phyloP scores from a whole-genome alignment of 2,329 filamentous ascomycete genomes.

The Epicoccum sorghinum region DNA sequence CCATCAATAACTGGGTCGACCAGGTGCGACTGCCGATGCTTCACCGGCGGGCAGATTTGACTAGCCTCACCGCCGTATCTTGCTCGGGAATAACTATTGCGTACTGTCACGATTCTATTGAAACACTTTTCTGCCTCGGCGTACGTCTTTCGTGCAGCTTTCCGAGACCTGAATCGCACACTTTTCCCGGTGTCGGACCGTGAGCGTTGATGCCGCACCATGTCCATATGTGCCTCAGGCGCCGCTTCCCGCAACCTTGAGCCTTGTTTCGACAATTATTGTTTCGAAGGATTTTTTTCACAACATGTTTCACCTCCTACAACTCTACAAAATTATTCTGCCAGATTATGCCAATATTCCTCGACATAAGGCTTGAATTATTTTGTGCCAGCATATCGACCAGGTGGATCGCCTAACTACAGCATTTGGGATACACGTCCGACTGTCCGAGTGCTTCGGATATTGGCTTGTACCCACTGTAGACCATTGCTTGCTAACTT shows the following conservation, averaged over 20 bases:
- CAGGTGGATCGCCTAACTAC: conserved; percentile 18
- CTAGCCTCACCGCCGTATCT: conserved; percentile 16
- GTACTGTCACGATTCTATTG: conserved; percentile 3
- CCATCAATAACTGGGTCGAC: neutral
- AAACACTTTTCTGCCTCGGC: conserved; percentile 9
- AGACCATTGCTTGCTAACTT: conserved; percentile 16
- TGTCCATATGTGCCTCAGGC: conserved; percentile 17
- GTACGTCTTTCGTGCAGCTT: neutral
- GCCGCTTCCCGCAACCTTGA: conserved; percentile 9
- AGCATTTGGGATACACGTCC: conserved; percentile 8
- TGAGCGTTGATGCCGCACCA: conserved; percentile 17
- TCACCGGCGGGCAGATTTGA: conserved; percentile 16
- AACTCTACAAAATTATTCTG: conserved; percentile 1
- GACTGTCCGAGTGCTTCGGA: conserved; percentile 10
- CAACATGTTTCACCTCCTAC: conserved; percentile 11
- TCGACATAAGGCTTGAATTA: conserved; percentile 1
- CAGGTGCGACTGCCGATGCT: conserved; percentile 17
- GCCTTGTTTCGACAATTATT: conserved; percentile 10
- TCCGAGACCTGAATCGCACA: conserved; percentile 6
- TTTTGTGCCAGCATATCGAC: conserved; percentile 19
- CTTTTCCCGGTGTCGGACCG: conserved; percentile 18
- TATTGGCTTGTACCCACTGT: conserved; percentile 21
- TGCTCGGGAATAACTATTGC: conserved; percentile 17
- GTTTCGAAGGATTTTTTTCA: conserved; percentile 6
- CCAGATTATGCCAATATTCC: conserved; percentile 3